Conservation (phyloP, 306 rosid genomes). For the Sicyos baderoa region DNA sequence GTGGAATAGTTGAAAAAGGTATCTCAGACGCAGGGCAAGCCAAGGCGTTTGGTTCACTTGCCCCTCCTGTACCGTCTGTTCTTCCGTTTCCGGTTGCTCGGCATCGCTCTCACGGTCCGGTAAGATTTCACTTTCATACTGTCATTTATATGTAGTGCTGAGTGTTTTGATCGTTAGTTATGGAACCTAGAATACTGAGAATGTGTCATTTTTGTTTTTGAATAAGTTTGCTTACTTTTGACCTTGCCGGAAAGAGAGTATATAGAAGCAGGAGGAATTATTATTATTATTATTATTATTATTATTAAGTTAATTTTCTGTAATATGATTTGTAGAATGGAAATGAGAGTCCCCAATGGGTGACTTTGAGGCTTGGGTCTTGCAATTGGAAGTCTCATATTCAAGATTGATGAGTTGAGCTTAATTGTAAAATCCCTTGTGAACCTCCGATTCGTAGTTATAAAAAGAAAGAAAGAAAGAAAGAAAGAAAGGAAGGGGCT, state of each 20-base stretch:
- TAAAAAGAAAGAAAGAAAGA: too few relatives aligned
- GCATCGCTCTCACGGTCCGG: conserved; percentile 89
- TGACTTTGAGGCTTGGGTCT: too few relatives aligned
- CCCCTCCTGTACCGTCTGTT: conserved; percentile 53
- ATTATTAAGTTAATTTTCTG: not conserved
- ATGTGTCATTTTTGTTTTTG: too few relatives aligned
- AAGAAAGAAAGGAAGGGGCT: too few relatives aligned
- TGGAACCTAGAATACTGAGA: conserved; percentile 1
- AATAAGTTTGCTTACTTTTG: not conserved
- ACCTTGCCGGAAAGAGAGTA: not conserved
- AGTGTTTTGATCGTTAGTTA: not conserved
- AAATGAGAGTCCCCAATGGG: not conserved
- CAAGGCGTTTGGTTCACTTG: conserved; percentile 18
- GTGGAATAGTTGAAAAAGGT: conserved; percentile 81
- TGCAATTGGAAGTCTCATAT: too few relatives aligned
- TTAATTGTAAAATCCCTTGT: too few relatives aligned
- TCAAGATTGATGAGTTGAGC: too few relatives aligned
- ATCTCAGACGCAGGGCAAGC: conserved; percentile 28
- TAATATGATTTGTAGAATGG: not conserved
- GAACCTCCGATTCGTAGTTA: too few relatives aligned
- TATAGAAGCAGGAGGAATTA: not conserved
- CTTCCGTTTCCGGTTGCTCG: conserved; percentile 90
- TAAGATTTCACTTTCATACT: conserved; percentile 19
- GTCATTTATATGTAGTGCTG: not conserved
- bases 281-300: too few relatives aligned